Evolutionary conservation across 495 filamentous ascomycete species (phyloP), one percentile per base, ranked within the genome.

Genomic region (Penicillium silybi): DNA sequence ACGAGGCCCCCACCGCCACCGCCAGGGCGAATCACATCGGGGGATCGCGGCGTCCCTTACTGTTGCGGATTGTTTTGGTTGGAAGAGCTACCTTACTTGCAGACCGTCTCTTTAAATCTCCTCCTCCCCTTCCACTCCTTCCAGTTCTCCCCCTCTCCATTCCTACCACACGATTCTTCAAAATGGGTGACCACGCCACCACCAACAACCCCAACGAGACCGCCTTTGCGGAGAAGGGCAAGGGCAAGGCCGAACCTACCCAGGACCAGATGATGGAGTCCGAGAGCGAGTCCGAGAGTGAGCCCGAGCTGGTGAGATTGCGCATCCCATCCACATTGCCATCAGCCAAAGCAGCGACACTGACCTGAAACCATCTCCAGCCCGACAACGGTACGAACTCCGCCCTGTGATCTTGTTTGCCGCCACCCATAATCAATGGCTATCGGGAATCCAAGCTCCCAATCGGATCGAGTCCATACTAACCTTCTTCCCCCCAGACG

Each of bases 241-340:
- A 91, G 73, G 86, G 84, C 57, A 79, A 79, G 64, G 75, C 67
- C 46, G 82, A 61, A 48, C 74, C 52, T 55, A 70, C 43, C 52
- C 71, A 45, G 57, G 86, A 90, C 40, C 64, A 79, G 63, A 79
- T 76, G 69, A 85, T 86, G 81, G 83, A 78, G 49, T 86, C 43
- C 19, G 41, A 86, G 22, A 83, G 80, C 34, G 81, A 83, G 42
- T 80, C 80, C 2, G 87, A 89, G 39, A 80, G 81, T 41, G 83
- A 85, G 56, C 74, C 75, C n/a, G 79, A 86, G 53, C 75, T 84
- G 66, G 85, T 89, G 68, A 57, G 81, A 59, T 44, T 52, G 48
- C 18, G 9, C 52, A 29, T 18, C 6, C 37, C n/a, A 39, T 39
- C 16, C 16, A 39, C 18, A 18, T 32, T 13, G 2, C 29, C 29